These are phyloP conservation scores for Ustilago crameri DNA, from an alignment of 1,284 basidiomycete genomes.

Conservation along the genomic window DNA sequence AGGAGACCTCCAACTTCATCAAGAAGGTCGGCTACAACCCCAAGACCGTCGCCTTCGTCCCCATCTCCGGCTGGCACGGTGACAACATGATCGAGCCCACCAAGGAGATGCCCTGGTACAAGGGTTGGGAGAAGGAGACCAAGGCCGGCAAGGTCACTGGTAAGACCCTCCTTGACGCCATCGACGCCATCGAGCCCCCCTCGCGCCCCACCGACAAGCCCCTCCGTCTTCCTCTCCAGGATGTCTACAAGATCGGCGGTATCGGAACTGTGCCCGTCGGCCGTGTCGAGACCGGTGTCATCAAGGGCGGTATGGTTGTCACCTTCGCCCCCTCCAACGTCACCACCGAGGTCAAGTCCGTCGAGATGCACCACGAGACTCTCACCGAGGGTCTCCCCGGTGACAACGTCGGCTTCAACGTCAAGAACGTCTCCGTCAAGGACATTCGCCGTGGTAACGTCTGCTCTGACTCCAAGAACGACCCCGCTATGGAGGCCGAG, in stretches of 20 bases:
- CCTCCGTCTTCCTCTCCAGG: slow-evolving; percentile 99
- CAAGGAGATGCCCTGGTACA: slow-evolving; percentile 96
- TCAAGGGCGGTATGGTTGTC: slow-evolving; percentile 98
- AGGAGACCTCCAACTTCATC: slow-evolving; percentile 99
- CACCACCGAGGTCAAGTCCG: slow-evolving; percentile 99
- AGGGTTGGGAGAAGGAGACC: slow-evolving; percentile 79
- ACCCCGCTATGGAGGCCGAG: slow-evolving; percentile 98
- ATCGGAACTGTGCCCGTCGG: slow-evolving; percentile 99
- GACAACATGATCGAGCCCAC: slow-evolving; percentile 98
- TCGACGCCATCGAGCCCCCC: slow-evolving; percentile 99
- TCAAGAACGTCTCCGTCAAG: slow-evolving; percentile 99
- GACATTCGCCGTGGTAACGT: slow-evolving; percentile 99
- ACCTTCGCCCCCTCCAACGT: slow-evolving; percentile 96
- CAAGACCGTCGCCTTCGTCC: slow-evolving; percentile 96
- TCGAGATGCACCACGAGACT: slow-evolving; percentile 99
- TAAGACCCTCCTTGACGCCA: slow-evolving; percentile 99
- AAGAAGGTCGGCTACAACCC: slow-evolving; percentile 99
- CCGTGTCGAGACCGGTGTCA: slow-evolving; percentile 99
- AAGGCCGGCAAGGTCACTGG: slow-evolving; percentile 93
- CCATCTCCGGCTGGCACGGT: slow-evolving; percentile 99
- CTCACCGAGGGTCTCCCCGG: slow-evolving; percentile 93
- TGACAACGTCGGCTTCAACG: slow-evolving; percentile 95
- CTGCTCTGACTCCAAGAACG: slow-evolving; percentile 99
- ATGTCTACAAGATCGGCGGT: slow-evolving; percentile 99
- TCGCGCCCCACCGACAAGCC: slow-evolving; percentile 97